A percentile compares a stretch with the other conserved stretches of the same genome.
These are phyloP conservation scores for Cicer judaicum DNA, from an alignment of 306 rosid genomes.

Conservation along the genomic window DNA sequence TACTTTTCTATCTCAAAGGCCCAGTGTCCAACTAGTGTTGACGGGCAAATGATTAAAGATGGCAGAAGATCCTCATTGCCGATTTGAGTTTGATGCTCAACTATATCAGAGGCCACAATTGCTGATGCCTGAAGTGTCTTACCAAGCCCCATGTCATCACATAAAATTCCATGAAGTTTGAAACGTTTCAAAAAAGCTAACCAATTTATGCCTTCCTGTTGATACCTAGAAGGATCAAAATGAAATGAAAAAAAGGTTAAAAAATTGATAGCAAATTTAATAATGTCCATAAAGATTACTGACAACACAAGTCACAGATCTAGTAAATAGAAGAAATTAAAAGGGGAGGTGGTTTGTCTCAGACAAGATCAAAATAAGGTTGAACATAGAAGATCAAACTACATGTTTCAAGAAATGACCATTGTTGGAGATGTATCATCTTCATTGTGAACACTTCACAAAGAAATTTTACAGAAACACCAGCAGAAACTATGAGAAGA, in stretches of 20 bases:
- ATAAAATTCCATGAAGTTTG: conserved; percentile 99
- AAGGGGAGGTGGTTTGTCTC: background rate
- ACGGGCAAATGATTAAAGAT: conserved; percentile 90
- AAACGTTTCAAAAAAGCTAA: conserved; percentile 92
- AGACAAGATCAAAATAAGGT: conserved; percentile 33
- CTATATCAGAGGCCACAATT: conserved; percentile 88
- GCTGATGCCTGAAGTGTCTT: conserved; percentile 98
- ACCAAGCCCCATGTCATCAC: conserved; percentile 99
- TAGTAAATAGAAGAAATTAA: conserved; percentile 3
- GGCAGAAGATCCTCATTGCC: conserved; percentile 60
- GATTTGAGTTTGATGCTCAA: conserved; percentile 59
- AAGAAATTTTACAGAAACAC: background rate
- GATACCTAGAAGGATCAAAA: conserved; percentile 69
- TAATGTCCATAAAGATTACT: conserved; percentile 1
- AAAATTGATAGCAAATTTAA: background rate
- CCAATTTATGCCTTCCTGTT: conserved; percentile 99
- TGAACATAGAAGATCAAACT: conserved; percentile 15
- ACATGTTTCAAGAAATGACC: conserved; percentile 27
- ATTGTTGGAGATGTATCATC: conserved; percentile 4
- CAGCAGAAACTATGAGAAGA: conserved; percentile 10
- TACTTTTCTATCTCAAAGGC: conserved; percentile 95
- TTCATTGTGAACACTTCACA: conserved; percentile 15
- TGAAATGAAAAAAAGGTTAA: conserved; percentile 34
- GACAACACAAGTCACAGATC: conserved; percentile 22
- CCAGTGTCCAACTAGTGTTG: conserved; percentile 99